phyloP scores from a whole-genome alignment of 148 eudicot species.

The Vaccinium corymbosum region DNA sequence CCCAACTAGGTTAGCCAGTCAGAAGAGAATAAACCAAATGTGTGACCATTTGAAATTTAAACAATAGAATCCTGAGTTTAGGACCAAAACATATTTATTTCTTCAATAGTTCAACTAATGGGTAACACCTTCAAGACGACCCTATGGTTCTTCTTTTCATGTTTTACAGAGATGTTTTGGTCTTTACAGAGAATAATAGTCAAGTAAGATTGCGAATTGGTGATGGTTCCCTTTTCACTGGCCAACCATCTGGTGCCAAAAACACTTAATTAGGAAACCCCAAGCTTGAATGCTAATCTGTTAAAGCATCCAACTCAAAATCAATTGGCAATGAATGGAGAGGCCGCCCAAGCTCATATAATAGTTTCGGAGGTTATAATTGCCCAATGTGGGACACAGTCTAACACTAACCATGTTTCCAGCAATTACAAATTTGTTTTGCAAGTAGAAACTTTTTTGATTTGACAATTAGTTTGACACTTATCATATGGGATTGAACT shows the following conservation, averaged over 20 bases:
- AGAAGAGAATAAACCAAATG: neutral
- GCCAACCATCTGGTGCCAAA: neutral
- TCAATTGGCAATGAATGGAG: too few species aligned
- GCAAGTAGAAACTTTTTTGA: neutral
- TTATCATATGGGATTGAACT: constrained; percentile 6
- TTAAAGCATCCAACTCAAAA: too few species aligned
- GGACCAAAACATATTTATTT: neutral
- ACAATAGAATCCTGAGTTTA: neutral
- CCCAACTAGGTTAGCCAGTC: neutral
- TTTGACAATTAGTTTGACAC: neutral
- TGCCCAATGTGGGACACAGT: too few species aligned
- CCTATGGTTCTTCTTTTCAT: constrained; percentile 3
- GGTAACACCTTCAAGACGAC: neutral
- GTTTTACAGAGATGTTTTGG: neutral
- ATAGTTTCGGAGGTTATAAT: too few species aligned
- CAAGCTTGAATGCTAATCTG: neutral
- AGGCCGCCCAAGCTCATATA: too few species aligned
- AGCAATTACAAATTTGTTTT: neutral
- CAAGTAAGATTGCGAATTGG: neutral
- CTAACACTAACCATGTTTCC: too few species aligned
- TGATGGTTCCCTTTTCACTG: neutral
- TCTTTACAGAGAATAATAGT: neutral
- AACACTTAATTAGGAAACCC: neutral
- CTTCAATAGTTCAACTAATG: neutral
- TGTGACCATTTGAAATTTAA: constrained; percentile 4